A percentile compares a stretch with the other conserved stretches of the same genome.
Conservation (phyloP, 352 stramenopile species). For the Phytopythium kandeliae region DNA sequence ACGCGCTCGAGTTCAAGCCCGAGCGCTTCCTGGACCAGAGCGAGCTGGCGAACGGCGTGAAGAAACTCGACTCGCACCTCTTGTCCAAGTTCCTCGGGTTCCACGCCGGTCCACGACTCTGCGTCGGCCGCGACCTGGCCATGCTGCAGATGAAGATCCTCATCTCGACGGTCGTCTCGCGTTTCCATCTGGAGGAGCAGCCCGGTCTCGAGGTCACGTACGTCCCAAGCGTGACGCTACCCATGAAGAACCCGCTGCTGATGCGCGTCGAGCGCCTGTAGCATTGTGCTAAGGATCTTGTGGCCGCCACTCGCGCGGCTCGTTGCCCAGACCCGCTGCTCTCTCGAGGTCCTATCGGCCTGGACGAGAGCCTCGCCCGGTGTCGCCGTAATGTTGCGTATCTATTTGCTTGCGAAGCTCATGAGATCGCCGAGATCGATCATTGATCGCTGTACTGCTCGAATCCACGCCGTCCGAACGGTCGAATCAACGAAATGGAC, state of each 20-base stretch:
- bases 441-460: no score
- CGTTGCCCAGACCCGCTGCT: no score
- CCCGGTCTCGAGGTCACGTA: constrained; percentile 25
- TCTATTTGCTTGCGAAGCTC: no score
- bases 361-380: no score
- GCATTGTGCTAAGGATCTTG: no score
- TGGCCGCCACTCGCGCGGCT: no score
- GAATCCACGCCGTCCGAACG: no score
- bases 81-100: constrained; percentile 50
- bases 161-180: constrained; percentile 19
- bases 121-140: constrained; percentile 28
- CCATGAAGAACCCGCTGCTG: constrained; percentile 24
- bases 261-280: constrained; percentile 7
- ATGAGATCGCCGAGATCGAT: no score
- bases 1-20: constrained; percentile 40
- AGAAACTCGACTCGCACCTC: constrained; percentile 3
- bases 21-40: constrained; percentile 51
- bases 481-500: no score
- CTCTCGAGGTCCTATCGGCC: no score
- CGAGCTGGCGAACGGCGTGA: constrained; percentile 11
- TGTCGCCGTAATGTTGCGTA: no score
- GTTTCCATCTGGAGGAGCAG: constrained; percentile 25
- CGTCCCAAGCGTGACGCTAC: constrained; percentile 29
- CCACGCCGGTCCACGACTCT: constrained; percentile 41
- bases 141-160: constrained; percentile 40